These are phyloP conservation scores for Lepidopterella palustris DNA, from an alignment of 495 filamentous ascomycete species.

Conservation along the genomic window DNA sequence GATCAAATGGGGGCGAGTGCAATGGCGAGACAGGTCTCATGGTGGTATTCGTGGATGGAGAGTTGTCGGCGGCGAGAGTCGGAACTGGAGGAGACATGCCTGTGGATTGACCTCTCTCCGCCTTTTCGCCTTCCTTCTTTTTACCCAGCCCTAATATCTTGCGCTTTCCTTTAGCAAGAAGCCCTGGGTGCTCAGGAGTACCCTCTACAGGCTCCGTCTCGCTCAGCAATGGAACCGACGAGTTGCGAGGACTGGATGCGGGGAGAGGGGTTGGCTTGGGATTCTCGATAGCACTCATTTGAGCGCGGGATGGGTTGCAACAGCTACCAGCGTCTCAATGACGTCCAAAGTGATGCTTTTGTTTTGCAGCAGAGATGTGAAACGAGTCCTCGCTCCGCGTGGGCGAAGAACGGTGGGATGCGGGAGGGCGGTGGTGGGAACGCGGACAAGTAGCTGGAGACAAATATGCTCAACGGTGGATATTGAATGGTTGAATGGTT, in stretches of 20 bases:
- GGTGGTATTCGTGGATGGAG: constrained; percentile 8
- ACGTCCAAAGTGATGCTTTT: background rate
- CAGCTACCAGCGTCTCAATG: background rate
- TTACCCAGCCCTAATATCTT: constrained; percentile 24
- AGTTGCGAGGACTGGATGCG: constrained; percentile 12
- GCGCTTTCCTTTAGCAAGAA: constrained; percentile 27
- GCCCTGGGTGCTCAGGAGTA: constrained; percentile 10
- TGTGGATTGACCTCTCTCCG: background rate
- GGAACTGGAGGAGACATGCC: constrained; percentile 14
- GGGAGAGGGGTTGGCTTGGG: constrained; percentile 4
- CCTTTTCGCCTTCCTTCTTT: constrained; percentile 22
- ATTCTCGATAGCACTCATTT: constrained; percentile 23
- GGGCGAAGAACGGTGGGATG: constrained; percentile 2
- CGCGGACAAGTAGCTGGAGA: background rate
- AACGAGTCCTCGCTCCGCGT: constrained; percentile 6
- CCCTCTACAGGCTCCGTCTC: constrained; percentile 6
- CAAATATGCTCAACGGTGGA: background rate
- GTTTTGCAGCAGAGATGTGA: background rate
- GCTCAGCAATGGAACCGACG: constrained; percentile 12
- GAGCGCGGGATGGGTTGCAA: background rate
- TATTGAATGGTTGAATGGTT: no score
- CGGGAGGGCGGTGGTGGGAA: constrained; percentile 1
- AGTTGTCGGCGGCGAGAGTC: constrained; percentile 15
- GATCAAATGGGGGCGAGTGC: constrained; percentile 6
- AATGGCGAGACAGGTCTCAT: constrained; percentile 5